These are phyloP conservation scores for Hymenotorrendiella dingleyae DNA, from an alignment of 2,329 filamentous ascomycete species.

Conservation along the genomic window DNA sequence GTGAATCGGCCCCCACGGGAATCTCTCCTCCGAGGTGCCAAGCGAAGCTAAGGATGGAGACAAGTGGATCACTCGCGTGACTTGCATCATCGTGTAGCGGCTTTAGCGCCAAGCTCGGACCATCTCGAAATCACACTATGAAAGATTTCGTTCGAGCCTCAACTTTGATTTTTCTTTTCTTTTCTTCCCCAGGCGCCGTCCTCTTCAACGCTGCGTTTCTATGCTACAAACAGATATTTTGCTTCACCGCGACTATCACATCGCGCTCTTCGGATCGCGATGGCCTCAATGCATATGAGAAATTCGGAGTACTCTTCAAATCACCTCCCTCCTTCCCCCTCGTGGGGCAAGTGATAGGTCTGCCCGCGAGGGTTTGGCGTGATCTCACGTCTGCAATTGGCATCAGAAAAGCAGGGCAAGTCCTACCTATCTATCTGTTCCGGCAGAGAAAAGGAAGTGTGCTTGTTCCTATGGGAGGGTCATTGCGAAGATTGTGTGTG, in stretches of 20 bases:
- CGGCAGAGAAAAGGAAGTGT: constrained; percentile 33
- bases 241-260: constrained; percentile 24
- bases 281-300: constrained; percentile 69
- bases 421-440: constrained; percentile 29
- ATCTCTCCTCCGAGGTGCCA: too few relatives aligned
- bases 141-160: too few relatives aligned
- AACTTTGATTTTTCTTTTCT: constrained; percentile 14
- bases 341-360: constrained; percentile 41
- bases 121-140: too few relatives aligned
- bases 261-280: constrained; percentile 17
- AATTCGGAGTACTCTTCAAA: constrained; percentile 97
- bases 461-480: constrained; percentile 74
- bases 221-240: constrained; percentile 72
- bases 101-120: too few relatives aligned
- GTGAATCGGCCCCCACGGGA: too few relatives aligned
- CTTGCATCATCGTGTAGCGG: too few relatives aligned
- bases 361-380: constrained; percentile 85
- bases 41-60: too few relatives aligned
- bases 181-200: constrained; percentile 63
- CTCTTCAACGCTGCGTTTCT: constrained; percentile 92
- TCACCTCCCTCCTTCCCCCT: constrained; percentile 38
- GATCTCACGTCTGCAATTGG: constrained; percentile 76
- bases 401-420: constrained; percentile 81
- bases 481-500: constrained; percentile 89
- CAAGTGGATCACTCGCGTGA: too few relatives aligned